Conservation (phyloP, 2,329 filamentous ascomycete genomes). For the Verticillium albo-atrum region DNA sequence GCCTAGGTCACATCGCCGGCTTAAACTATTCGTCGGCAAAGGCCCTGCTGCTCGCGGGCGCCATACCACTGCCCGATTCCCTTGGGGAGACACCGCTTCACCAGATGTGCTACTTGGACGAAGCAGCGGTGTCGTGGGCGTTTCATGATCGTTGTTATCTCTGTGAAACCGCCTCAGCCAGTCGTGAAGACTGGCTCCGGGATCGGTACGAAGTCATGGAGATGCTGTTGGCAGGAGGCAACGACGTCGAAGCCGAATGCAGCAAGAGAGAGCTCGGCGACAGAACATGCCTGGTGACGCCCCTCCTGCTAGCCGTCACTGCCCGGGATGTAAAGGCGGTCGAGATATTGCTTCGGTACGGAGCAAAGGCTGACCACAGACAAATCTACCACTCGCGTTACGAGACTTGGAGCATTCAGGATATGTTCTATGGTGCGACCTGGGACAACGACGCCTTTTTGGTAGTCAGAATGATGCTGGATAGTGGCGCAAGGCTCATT, state of each 20-base stretch:
- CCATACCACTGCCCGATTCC: not conserved
- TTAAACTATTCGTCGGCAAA: not conserved
- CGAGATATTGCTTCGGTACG: not conserved
- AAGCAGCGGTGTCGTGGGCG: too few species aligned
- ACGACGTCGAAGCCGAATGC: not conserved
- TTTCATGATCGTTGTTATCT: not conserved
- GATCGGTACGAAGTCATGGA: not conserved
- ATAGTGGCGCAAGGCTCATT: too few species aligned
- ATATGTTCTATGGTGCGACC: too few species aligned
- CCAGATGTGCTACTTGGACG: not conserved
- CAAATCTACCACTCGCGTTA: not conserved
- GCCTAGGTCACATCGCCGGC: not conserved
- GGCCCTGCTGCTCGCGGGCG: not conserved
- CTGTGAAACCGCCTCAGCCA: not conserved
- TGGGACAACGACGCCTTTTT: too few species aligned
- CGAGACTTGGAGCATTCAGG: too few species aligned
- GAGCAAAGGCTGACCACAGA: not conserved
- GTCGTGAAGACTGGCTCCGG: not conserved
- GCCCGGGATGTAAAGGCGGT: not conserved
- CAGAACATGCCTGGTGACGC: too few species aligned
- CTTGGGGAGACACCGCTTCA: not conserved
- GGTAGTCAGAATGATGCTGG: too few species aligned
- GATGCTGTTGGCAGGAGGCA: not conserved
- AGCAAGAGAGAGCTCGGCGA: too few species aligned
- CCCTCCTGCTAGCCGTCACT: not conserved